Conservation (phyloP, 2,329 filamentous ascomycete genomes). For the Alternaria dauci region DNA sequence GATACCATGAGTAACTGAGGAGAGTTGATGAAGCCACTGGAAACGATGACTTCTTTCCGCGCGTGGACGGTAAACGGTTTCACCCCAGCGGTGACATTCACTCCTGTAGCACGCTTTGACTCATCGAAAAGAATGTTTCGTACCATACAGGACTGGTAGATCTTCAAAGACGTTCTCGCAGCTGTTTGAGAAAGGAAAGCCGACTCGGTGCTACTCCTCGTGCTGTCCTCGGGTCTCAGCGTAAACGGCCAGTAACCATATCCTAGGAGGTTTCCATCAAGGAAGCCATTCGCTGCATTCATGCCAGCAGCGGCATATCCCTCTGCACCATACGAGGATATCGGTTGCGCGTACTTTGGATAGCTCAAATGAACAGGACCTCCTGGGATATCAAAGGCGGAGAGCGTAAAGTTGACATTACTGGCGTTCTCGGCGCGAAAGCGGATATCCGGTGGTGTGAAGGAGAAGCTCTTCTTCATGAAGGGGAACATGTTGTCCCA, state of each 20-base stretch:
- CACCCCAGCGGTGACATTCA: slow-evolving; percentile 14
- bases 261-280: slow-evolving; percentile 11
- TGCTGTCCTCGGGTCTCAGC: slow-evolving; percentile 10
- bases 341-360: slow-evolving; percentile 18
- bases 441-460: slow-evolving; percentile 31
- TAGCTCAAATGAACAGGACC: slow-evolving; percentile 19
- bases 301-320: slow-evolving; percentile 15
- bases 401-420: slow-evolving; percentile 15
- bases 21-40: slow-evolving; percentile 9
- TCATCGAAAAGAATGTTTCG: slow-evolving; percentile 14
- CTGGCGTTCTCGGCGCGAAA: slow-evolving; percentile 13
- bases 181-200: slow-evolving; percentile 12
- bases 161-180: slow-evolving; percentile 12
- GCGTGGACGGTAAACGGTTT: slow-evolving; percentile 9
- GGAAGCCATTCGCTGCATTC: slow-evolving; percentile 10
- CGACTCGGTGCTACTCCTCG: slow-evolving; percentile 14
- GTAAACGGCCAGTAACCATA: slow-evolving; percentile 17
- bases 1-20: slow-evolving; percentile 16
- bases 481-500: slow-evolving; percentile 37
- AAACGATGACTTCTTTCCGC: slow-evolving; percentile 13
- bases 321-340: slow-evolving; percentile 16
- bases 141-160: slow-evolving; percentile 16
- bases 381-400: slow-evolving; percentile 10
- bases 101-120: slow-evolving; percentile 8
- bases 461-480: slow-evolving; percentile 39